A percentile compares a stretch with the other conserved stretches of the same genome.
Conservation (phyloP, 202 grass and related monocot species). For the Hordeum pubiflorum region DNA sequence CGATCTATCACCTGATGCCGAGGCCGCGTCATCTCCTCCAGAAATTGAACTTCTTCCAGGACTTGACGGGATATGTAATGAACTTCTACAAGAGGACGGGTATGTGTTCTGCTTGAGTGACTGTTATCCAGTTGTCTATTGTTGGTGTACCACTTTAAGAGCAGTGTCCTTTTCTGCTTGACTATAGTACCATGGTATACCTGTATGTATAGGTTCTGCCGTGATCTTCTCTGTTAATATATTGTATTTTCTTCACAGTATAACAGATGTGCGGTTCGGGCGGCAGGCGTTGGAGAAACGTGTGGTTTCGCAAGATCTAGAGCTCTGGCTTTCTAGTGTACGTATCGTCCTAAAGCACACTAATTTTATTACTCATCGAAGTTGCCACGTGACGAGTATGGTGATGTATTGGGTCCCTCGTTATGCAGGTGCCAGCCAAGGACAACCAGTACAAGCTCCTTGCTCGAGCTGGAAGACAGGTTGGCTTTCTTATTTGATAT, state of each 20-base stretch:
- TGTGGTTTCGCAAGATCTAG: constrained; percentile 91
- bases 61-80: constrained; percentile 82
- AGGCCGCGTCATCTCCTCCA: constrained; percentile 23
- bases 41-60: constrained; percentile 79
- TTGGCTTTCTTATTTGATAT: constrained; percentile 27
- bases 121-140: constrained; percentile 4
- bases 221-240: neutral
- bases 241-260: constrained; percentile 42
- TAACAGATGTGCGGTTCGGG: constrained; percentile 76
- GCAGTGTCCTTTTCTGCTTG: neutral
- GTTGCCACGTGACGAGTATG: neutral
- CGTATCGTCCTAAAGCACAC: neutral
- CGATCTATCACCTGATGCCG: constrained; percentile 32
- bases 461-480: constrained; percentile 96
- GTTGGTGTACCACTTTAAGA: neutral
- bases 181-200: neutral
- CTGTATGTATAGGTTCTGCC: neutral
- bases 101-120: constrained; percentile 27
- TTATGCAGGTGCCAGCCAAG: constrained; percentile 65
- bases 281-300: constrained; percentile 84
- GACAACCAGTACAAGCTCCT: constrained; percentile 90
- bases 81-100: constrained; percentile 87
- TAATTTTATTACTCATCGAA: constrained; percentile 1
- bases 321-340: constrained; percentile 98
- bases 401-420: constrained; percentile 23